Evolutionary conservation across 345 rosid species (phyloP), one percentile per base, ranked within the genome.

Genomic region (Durio zibethinus): DNA sequence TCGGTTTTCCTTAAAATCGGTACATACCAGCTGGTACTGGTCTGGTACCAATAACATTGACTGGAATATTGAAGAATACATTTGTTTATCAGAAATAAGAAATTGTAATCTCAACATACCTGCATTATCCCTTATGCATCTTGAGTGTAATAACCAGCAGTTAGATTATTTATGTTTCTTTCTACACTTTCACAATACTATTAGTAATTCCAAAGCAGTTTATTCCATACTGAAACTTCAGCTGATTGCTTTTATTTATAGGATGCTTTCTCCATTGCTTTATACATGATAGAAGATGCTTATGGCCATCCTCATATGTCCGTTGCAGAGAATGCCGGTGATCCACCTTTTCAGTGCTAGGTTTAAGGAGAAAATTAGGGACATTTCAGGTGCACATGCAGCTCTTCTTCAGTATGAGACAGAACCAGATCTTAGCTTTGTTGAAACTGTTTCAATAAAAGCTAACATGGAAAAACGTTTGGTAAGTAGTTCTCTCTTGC

Each of bases 381-480:
- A 93, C 81, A 76, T 80, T 33, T 71, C 66, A 59, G 91, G 84
- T 31, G 97, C 97, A 12, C 93, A 85, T 70, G 84, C 84, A 81
- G 94, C 97, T 79, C 76, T 90, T 78, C 86, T 82, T 78, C 86
- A 45, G 74, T 85, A 86, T 77, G 67, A 78, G 47, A 79, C 79
- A 29, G 89, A 87, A 75, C 82, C 88, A 68, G 94, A 89, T 84
- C 68, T 82, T 12, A 82, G 84, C 80, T 91, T 88, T 69, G 85
- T 91, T 60, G 94, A 88, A 79, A 80, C 63, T 80, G 85, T 87
- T 35, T 78, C 84, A 47, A 86, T 80, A 68, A 91, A 87, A 87
- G 97, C 98, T 82, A 94, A 91, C 89, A 90, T 94, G 97, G 98
- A 94, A 84, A 94, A 82, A 73, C 93, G 98, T 23, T 73, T 87